A percentile compares a stretch with the other conserved stretches of the same genome.
Evolutionary conservation across 1,139 yeast genomes (phyloP).

Genomic region (Casaregolazyma lundiana): DNA sequence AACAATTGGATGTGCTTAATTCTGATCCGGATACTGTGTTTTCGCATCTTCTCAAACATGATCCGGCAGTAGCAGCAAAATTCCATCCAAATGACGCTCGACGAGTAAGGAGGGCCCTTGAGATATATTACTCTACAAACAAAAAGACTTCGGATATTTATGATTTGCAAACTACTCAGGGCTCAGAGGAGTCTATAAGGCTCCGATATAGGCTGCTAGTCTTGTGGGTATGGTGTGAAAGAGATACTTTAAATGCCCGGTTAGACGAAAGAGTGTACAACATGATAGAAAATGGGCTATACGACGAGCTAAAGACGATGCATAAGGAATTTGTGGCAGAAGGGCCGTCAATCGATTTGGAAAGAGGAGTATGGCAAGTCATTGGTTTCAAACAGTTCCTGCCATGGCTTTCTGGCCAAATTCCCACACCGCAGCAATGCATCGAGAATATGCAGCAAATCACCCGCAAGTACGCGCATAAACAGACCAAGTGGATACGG

Average conservation of each 20-base stretch:
- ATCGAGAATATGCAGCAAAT: slow-evolving; percentile 74
- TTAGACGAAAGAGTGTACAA: slow-evolving; percentile 76
- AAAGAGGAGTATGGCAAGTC: slow-evolving; percentile 88
- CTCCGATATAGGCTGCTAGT: slow-evolving; percentile 61
- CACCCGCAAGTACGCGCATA: slow-evolving; percentile 82
- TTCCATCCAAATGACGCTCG: slow-evolving; percentile 91
- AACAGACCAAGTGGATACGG: slow-evolving; percentile 90
- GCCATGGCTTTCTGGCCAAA: slow-evolving; percentile 56
- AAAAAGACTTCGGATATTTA: slow-evolving; percentile 68
- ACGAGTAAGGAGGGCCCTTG: slow-evolving; percentile 73
- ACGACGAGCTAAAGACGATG: slow-evolving; percentile 59
- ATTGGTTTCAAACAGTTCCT: slow-evolving; percentile 92
- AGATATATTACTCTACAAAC: slow-evolving; percentile 67
- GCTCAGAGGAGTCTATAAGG: slow-evolving; percentile 22
- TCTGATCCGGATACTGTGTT: slow-evolving; percentile 49
- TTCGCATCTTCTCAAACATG: slow-evolving; percentile 46
- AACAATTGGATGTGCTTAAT: slow-evolving; percentile 46
- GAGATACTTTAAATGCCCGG: slow-evolving; percentile 52
- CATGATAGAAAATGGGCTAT: slow-evolving; percentile 63
- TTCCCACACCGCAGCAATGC: slow-evolving; percentile 39
- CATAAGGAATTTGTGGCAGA: slow-evolving; percentile 28
- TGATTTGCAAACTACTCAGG: slow-evolving; percentile 45
- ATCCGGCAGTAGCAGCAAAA: slow-evolving; percentile 70
- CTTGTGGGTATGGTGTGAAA: slow-evolving; percentile 82
- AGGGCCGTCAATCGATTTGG: slow-evolving; percentile 38